phyloP scores from a whole-genome alignment of 768 basidiomycete genomes.

The Psilocybe cubensis region DNA sequence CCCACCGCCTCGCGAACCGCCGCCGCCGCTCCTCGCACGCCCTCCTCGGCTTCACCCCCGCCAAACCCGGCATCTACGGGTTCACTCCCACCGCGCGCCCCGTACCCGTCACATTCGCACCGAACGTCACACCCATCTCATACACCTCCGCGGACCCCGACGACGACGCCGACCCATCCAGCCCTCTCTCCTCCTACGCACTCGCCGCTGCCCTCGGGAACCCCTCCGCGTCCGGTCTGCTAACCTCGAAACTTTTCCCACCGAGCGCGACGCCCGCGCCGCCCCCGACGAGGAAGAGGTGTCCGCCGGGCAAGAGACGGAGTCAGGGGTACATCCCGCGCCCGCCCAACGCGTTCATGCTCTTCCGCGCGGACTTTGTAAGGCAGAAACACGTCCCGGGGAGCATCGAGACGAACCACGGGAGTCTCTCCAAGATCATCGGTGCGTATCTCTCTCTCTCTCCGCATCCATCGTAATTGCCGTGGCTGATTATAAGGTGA shows the following conservation, averaged over 20 bases:
- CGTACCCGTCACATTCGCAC: conserved; percentile 32
- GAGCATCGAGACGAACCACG: conserved; percentile 78
- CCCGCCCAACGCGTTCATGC: conserved; percentile 86
- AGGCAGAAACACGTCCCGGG: conserved; percentile 80
- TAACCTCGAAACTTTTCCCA: conserved; percentile 23
- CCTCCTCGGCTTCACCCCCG: conserved; percentile 24
- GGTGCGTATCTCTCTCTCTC: conserved; percentile 38
- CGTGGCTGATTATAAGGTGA: conserved; percentile 1
- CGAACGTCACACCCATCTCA: conserved; percentile 32
- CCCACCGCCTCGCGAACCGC: conserved; percentile 8
- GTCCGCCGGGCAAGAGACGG: conserved; percentile 21
- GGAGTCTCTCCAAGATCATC: conserved; percentile 75
- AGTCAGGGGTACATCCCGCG: conserved; percentile 70
- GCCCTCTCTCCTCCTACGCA: conserved; percentile 9
- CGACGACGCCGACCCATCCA: conserved; percentile 13
- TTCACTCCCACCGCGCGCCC: conserved; percentile 18
- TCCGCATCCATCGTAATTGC: background rate
- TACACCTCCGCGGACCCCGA: conserved; percentile 23
- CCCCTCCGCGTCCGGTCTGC: conserved; percentile 7
- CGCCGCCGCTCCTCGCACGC: conserved; percentile 17
- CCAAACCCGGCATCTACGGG: conserved; percentile 31
- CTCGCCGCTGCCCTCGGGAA: background rate
- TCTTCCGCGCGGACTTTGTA: conserved; percentile 84
- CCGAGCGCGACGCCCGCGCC: conserved; percentile 17
- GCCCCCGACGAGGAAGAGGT: conserved; percentile 24